A percentile compares a stretch with the other conserved stretches of the same genome.
These are phyloP conservation scores for Ustilago sp. DNA, from an alignment of 1,284 basidiomycete species.

Conservation along the genomic window DNA sequence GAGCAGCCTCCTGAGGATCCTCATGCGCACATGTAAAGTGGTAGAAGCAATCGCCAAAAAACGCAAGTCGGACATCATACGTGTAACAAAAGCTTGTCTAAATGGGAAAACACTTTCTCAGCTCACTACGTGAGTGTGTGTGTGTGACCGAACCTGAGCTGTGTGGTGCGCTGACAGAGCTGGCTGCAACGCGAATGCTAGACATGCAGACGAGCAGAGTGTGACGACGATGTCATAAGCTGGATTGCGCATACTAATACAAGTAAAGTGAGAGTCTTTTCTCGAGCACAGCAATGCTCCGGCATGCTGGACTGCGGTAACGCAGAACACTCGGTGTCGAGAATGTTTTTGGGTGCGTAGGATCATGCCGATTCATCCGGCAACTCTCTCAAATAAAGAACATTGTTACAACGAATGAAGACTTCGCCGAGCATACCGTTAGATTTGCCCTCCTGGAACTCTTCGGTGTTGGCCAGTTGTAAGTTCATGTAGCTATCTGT, in stretches of 20 bases:
- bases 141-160: not conserved
- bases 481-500: conserved; percentile 99
- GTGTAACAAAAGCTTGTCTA: conserved; percentile 19
- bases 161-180: not conserved
- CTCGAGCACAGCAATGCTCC: not conserved
- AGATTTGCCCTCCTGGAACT: conserved; percentile 95
- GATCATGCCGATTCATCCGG: conserved; percentile 44
- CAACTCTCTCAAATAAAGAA: conserved; percentile 66
- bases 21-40: conserved; percentile 66
- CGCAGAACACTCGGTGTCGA: not conserved
- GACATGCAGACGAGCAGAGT: not conserved
- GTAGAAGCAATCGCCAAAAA: not conserved
- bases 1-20: conserved; percentile 66
- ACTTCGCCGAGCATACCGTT: conserved; percentile 97
- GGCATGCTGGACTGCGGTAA: not conserved
- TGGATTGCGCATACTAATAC: conserved; percentile 27
- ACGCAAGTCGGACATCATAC: not conserved
- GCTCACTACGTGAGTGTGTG: not conserved
- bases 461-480: conserved; percentile 97
- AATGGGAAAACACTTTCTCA: not conserved
- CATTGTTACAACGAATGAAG: conserved; percentile 81
- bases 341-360: not conserved
- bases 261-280: not conserved
- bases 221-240: not conserved
- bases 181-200: not conserved